Evolutionary conservation across 139 green algal species (phyloP), one percentile per base, ranked within the genome.

Genomic region (Prasinococcaceae sp.): DNA sequence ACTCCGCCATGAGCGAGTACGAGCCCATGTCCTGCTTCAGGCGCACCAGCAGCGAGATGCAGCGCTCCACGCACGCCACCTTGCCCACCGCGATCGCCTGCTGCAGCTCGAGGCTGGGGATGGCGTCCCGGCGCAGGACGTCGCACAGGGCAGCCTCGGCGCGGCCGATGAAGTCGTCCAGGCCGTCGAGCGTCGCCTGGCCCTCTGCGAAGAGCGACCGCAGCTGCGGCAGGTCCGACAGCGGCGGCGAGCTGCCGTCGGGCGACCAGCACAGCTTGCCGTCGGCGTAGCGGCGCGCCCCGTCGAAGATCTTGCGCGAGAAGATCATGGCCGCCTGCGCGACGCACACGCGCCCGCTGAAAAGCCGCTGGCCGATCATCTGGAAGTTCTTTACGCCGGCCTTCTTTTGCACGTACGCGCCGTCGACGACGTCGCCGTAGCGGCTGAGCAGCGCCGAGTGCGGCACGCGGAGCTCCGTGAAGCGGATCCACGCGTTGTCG

Each of bases 311-410:
- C 8, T 24, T 37, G 6, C 19, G 25, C 20, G 36, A 17, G 29
- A 65, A 65, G 5, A 23, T 41, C 17, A 65, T 30, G 23, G 48
- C 49, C 22, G 48, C 40, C 23, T 66, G 33, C 24, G 58, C 58
- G 27, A 66, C 53, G 33, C 50, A 49, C 10, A 66, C 27, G 12
- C 58, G 28, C 22, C 58, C 58, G 42, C 49, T 66, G 40, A 53
- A 66, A 10, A 66, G 36, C 23, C 58, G 33, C 28, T 66, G 58
- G 3, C 58, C 58, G 58, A 66, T 66, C 58, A 60, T 60, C 40
- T 60, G 41, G 30, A 66, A 60, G 41, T 50, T 60, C 10, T 30
- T 6, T 12, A 66, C 50, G 42, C 40, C 58, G 4, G 19, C n/a
- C 14, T 29, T 14, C 29, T 44, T 46, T 14, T 33, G 45, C 2